Base-by-base conservation (phyloP, 805 yeast genomes). In the Metschnikowia shivogae region DNA sequence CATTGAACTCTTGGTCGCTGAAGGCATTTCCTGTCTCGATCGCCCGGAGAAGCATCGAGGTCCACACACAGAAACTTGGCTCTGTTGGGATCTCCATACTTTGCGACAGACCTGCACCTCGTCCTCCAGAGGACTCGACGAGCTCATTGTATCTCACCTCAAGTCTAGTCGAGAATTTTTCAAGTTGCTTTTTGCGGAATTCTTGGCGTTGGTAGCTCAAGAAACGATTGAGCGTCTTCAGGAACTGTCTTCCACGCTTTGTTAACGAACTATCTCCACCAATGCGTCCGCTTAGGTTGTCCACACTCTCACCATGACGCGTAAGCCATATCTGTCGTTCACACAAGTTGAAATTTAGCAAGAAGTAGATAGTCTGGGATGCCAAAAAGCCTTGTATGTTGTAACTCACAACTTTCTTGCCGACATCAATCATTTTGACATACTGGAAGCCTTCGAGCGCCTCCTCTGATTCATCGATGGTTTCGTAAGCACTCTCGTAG, bases 241-340 rank as follows among this genome's bases (percentile, higher is more conserved):
- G 74, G 60, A 87, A 92, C 55, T 75, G 82, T 19, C 66, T 63
- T 31, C 99, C 99, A 42, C 96, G 77, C 46, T 76, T 74, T 0
- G 97, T 90, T 34, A 92, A 68, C 20, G 73, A 70, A 0, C 97
- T 84, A 63, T 92, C 93, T 19, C 99, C 99, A 9, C 99, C 98
- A 54, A 92, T 89, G 43, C 80, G 73, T 5, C 99, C 99, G 41
- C 68, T 59, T 14, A 88, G 83, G 61, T 92, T 92, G 60, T 89
- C 97, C 29, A 77, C 76, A 52, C 90, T 81, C 66, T 92, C 98
- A 41, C 99, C 99, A 59, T 90, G 97, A 49, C 99, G 78, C 1
- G 97, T 84, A 50, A 92, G 85, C 89, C 96, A 92, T 42, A 92
- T 89, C 62, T 90, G 95, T 49, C 97, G 76, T 61, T 87, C 93